These are phyloP conservation scores for Syzygium malaccense DNA, from an alignment of 441 rosid species.

Conservation along the genomic window DNA sequence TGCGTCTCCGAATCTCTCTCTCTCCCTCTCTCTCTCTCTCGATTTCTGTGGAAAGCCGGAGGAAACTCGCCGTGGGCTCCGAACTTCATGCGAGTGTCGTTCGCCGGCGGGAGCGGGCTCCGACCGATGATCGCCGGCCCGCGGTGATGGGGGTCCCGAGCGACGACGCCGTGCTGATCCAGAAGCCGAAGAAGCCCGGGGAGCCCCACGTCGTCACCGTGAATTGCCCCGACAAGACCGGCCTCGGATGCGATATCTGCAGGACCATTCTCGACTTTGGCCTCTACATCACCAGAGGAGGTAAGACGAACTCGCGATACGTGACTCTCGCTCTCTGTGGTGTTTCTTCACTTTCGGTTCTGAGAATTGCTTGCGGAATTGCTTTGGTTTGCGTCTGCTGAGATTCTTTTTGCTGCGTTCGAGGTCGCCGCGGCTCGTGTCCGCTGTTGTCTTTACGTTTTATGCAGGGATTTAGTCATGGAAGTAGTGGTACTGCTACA, in stretches of 20 bases:
- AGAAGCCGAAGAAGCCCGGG: conserved; percentile 49
- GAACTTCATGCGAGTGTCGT: not conserved
- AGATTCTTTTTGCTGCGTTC: not conserved
- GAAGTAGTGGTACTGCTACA: not conserved
- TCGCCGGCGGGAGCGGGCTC: not conserved
- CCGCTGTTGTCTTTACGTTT: not conserved
- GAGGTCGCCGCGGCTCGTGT: not conserved
- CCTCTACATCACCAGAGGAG: conserved; percentile 69
- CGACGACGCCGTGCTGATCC: conserved; percentile 53
- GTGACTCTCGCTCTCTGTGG: not conserved
- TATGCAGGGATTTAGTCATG: not conserved
- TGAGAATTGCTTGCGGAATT: not conserved
- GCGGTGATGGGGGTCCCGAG: conserved; percentile 37
- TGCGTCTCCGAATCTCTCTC: not conserved
- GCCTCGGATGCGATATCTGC: conserved; percentile 72
- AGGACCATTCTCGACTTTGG: conserved; percentile 68
- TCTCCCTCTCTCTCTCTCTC: not conserved
- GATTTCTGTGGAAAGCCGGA: not conserved
- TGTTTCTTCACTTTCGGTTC: not conserved
- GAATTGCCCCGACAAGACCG: conserved; percentile 71
- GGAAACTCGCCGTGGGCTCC: not conserved
- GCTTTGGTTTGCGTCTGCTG: not conserved
- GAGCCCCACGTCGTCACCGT: conserved; percentile 70
- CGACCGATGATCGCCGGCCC: not conserved
- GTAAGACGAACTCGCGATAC: conserved; percentile 9